phyloP scores from a whole-genome alignment of 768 basidiomycete species.

The Daedaleopsis sinensis region DNA sequence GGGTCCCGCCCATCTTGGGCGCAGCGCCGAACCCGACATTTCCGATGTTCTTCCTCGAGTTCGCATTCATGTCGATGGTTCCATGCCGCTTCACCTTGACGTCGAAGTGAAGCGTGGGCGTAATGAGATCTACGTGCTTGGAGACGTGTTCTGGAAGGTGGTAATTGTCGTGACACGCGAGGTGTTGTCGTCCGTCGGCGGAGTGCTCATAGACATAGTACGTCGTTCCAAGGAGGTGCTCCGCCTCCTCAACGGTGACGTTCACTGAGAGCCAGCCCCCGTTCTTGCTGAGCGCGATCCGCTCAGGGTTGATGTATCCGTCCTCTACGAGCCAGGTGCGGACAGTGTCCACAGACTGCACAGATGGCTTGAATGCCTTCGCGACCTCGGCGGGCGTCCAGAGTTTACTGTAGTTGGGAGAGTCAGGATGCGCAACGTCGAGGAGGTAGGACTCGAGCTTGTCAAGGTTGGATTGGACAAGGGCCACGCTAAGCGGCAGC shows the following conservation, averaged over 20 bases:
- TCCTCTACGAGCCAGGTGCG: slow-evolving; percentile 44
- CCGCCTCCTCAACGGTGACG: slow-evolving; percentile 48
- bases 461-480: slow-evolving; percentile 49
- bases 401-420: slow-evolving; percentile 52
- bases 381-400: slow-evolving; percentile 48
- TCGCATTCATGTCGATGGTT: slow-evolving; percentile 10
- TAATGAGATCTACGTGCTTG: slow-evolving; percentile 64
- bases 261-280: slow-evolving; percentile 50
- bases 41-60: slow-evolving; percentile 12
- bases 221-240: slow-evolving; percentile 45
- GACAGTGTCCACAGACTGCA: slow-evolving; percentile 45
- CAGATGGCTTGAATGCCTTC: slow-evolving; percentile 47
- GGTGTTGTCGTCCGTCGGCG: slow-evolving; percentile 50
- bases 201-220: slow-evolving; percentile 54
- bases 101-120: slow-evolving; percentile 73
- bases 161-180: slow-evolving; percentile 62
- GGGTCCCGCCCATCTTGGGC: neutral
- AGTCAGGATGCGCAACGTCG: slow-evolving; percentile 54
- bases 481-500: slow-evolving; percentile 52
- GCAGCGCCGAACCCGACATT: neutral
- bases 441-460: slow-evolving; percentile 47
- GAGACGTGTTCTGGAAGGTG: slow-evolving; percentile 62
- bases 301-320: slow-evolving; percentile 41
- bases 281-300: slow-evolving; percentile 41
- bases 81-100: slow-evolving; percentile 43